These are phyloP conservation scores for Debaryomyces sp. DNA, from an alignment of 1,139 yeast genomes.

Conservation along the genomic window DNA sequence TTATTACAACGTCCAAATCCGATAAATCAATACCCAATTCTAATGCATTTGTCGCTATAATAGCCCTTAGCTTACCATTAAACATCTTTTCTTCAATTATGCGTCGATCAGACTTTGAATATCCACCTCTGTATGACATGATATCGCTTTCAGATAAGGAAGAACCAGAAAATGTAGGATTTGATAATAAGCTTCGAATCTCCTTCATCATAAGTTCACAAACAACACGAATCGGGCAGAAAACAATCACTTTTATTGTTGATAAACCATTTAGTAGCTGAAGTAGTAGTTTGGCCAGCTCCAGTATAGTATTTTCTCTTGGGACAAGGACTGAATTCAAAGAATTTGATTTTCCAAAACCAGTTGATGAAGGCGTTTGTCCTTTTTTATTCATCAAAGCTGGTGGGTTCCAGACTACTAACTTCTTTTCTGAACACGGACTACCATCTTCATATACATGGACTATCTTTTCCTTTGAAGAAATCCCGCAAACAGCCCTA, in stretches of 20 bases:
- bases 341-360: conserved; percentile 13
- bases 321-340: conserved; percentile 31
- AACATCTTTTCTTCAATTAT: conserved; percentile 90
- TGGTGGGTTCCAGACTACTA: conserved; percentile 82
- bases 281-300: conserved; percentile 73
- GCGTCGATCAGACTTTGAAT: conserved; percentile 81
- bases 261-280: conserved; percentile 61
- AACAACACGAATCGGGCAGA: conserved; percentile 82
- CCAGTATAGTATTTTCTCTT: conserved; percentile 71
- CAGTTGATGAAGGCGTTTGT: conserved; percentile 25
- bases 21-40: conserved; percentile 96
- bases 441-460: conserved; percentile 82
- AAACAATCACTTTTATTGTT: conserved; percentile 70
- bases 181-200: conserved; percentile 52
- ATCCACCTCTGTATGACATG: conserved; percentile 96
- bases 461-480: conserved; percentile 40
- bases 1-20: conserved; percentile 83
- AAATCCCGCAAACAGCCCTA: conserved; percentile 69
- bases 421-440: conserved; percentile 74
- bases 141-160: conserved; percentile 59
- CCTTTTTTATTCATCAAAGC: conserved; percentile 65
- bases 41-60: conserved; percentile 91
- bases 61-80: conserved; percentile 78
- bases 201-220: conserved; percentile 90
- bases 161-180: conserved; percentile 23